Percentiles rank a stretch among this genome's conserved stretches.
phyloP scores from a whole-genome alignment of 2,329 filamentous ascomycete species.

The Xylariaceae sp. region DNA sequence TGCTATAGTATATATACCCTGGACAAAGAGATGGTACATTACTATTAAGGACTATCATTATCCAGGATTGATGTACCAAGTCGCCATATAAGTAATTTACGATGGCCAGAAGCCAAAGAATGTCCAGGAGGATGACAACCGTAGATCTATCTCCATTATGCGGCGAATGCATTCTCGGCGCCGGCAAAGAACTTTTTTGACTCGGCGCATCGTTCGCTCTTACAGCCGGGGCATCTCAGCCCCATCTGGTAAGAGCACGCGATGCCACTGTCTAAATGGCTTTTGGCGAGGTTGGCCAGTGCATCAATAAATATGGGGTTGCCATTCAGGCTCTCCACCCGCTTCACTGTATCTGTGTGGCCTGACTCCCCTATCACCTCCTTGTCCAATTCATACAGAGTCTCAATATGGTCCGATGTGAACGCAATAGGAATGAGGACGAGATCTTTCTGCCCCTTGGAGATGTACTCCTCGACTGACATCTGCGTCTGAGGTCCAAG shows the following conservation, averaged over 20 bases:
- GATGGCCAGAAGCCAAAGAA: not conserved
- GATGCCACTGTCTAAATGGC: constrained; percentile 73
- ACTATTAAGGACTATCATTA: not conserved
- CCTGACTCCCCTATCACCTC: constrained; percentile 92
- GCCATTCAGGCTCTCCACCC: constrained; percentile 91
- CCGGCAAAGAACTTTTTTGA: constrained; percentile 71
- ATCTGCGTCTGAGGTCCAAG: constrained; percentile 90
- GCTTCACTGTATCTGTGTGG: constrained; percentile 80
- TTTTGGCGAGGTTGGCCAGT: constrained; percentile 83
- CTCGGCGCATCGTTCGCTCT: constrained; percentile 84
- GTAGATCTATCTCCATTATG: constrained; percentile 21
- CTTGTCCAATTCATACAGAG: constrained; percentile 89
- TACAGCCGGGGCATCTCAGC: constrained; percentile 90
- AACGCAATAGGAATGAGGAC: constrained; percentile 95
- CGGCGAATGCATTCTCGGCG: constrained; percentile 37
- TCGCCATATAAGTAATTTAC: not conserved
- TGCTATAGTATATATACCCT: not conserved
- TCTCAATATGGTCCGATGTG: constrained; percentile 99
- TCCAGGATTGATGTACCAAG: not conserved
- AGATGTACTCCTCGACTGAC: constrained; percentile 87
- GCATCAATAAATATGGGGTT: constrained; percentile 89
- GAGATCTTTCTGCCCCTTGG: constrained; percentile 89
- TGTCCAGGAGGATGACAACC: not conserved
- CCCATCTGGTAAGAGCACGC: constrained; percentile 84
- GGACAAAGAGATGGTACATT: not conserved